Base-by-base conservation (phyloP, 768 basidiomycete species). In the Hortiboletus campestris region DNA sequence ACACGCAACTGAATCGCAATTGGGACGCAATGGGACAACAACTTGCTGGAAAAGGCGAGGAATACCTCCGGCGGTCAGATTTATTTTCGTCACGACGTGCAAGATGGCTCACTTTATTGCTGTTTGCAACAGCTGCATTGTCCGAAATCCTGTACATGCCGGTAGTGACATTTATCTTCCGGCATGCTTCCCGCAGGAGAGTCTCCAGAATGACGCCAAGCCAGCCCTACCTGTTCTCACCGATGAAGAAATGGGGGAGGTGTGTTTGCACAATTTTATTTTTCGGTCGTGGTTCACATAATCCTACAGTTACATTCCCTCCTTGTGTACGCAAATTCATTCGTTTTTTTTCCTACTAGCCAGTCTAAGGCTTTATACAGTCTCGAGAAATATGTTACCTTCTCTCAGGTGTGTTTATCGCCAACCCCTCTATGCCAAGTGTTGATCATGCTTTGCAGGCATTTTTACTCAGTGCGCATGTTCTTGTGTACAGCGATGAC, bases 31-130 rank as follows among this genome's bases (percentile, higher is more conserved):
- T 84, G 44, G 74, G 77, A 1, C 62, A 64, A 7, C 78, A 80
- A 46, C 68, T 81, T 6, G 63, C 62, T 6, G 67, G 73, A 4
- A 78, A 73, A 42, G 80, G 82, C 20, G 75, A 72, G 51, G 81
- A 82, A 56, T 89, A 89, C 55, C 72, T 71, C 31, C 68, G 70
- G 20, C 76, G 84, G 85, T 83, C 41, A 56, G 57, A 44, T 42
- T 16, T 31, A 3, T 10, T 39, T 22, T 17, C 20, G 8, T 40
- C 13, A 14, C 2, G n/a, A 31, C 22, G 16, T 7, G 28, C 32
- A 38, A 22, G 29, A 10, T 20, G 25, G 29, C 51, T 61, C 10
- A 47, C 29, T 36, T 8, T 10, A 29, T 47, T 47, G 14, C 28
- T 29, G 2, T 38, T 35, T 34, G n/a, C 6, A 17, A 49, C 55